Base-by-base conservation (phyloP, 2,329 filamentous ascomycete genomes). In the Thelonectria discophora region DNA sequence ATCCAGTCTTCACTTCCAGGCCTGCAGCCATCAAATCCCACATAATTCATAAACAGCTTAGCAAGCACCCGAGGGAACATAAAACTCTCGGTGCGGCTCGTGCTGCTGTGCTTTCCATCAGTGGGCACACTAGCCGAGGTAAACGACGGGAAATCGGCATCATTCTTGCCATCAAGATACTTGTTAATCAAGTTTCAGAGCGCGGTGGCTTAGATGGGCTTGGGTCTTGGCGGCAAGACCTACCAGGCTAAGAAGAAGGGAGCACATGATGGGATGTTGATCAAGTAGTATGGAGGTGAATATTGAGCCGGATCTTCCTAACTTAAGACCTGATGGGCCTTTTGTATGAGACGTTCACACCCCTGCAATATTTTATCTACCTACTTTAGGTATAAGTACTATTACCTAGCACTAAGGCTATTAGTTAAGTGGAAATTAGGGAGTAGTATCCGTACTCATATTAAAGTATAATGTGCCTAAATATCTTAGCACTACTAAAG, bases 131-230 rank as follows among this genome's bases (percentile, higher is more conserved):
- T 80, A 9, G 76, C 74, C 11, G 32, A 56, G 47, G 73, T 67
- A 51, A 85, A 80, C 1, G 73, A 71, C 0, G 84, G 84, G 15
- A 72, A 66, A 9, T 73, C 73, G 1, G 62, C 74, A 46, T 79
- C 75, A 43, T 79, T 84, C 74, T 82, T 83, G 57, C 84, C 84
- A n/a, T n/a, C n/a, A n/a, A n/a, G n/a, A 62, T 85, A 73, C 74
- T 83, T 83, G 53, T 84, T 84, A 59, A 86, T 83, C 34, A 87
- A 68, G 73, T 84, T 85, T 84, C 85, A 87, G 58, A 86, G 71
- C 12, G 86, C 76, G 67, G 58, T 59, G 66, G n/a, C 68, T 58
- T 6, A 75, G 75, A 50, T 78, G 76, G 17, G 74, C 75, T 18
- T 71, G 64, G 52, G 72, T 72, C 46, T 72, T 69, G 24, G 24